A percentile compares a stretch with the other conserved stretches of the same genome.
These are phyloP conservation scores for Entelexis paramagnoliae DNA, from an alignment of 1,139 yeast species.

Conservation along the genomic window DNA sequence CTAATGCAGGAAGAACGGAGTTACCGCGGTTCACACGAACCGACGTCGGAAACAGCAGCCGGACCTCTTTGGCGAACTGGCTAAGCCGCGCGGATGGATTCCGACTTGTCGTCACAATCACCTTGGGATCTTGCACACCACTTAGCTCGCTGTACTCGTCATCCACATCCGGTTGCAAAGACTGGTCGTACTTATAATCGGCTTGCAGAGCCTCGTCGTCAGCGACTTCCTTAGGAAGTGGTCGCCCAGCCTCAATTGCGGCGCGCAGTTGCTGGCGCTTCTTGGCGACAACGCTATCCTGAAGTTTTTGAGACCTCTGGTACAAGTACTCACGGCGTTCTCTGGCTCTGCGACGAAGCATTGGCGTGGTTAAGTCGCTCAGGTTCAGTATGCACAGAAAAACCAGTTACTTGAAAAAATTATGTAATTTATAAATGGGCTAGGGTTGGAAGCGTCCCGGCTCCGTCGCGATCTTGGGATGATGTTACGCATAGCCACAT, in stretches of 20 bases:
- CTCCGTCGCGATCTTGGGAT: too few species aligned
- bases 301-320: constrained; percentile 78
- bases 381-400: neutral
- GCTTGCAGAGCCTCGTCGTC: constrained; percentile 74
- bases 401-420: neutral
- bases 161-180: constrained; percentile 47
- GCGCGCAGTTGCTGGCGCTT: constrained; percentile 79
- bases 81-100: constrained; percentile 76
- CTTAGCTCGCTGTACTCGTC: constrained; percentile 85
- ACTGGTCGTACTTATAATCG: constrained; percentile 76
- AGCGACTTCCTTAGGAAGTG: constrained; percentile 78
- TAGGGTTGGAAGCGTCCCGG: too few species aligned
- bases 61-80: constrained; percentile 88
- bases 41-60: constrained; percentile 79
- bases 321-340: constrained; percentile 34
- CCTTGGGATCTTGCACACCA: constrained; percentile 85
- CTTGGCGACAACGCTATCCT: constrained; percentile 75
- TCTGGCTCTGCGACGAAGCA: constrained; percentile 23
- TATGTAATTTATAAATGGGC: constrained; percentile 3
- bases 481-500: too few species aligned
- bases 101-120: constrained; percentile 86
- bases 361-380: neutral
- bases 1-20: constrained; percentile 74
- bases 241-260: constrained; percentile 85
- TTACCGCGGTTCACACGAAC: constrained; percentile 89